These are phyloP conservation scores for Sergeia podlipaevii DNA, from an alignment of 208 protist species.

Conservation along the genomic window DNA sequence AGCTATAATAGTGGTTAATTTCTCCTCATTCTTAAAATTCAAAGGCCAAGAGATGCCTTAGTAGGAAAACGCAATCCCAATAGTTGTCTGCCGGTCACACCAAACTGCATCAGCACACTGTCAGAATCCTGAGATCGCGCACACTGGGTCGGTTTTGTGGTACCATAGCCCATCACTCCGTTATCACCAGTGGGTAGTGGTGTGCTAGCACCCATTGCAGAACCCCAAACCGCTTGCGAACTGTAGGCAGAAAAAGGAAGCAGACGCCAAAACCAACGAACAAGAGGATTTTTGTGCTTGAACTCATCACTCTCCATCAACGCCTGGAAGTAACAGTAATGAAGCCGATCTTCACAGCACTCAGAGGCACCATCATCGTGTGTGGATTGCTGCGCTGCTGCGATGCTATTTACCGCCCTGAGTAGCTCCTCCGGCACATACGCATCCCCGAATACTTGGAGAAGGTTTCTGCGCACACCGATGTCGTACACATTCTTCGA, in stretches of 20 bases:
- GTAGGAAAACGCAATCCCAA: constrained; percentile 61
- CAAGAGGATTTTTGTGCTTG: constrained; percentile 30
- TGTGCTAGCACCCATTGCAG: background rate
- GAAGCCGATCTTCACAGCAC: no score
- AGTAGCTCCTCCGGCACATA: constrained; percentile 17
- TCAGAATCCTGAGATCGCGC: no score
- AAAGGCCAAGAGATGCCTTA: constrained; percentile 28
- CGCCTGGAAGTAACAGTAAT: constrained; percentile 44
- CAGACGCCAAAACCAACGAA: constrained; percentile 74
- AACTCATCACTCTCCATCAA: constrained; percentile 55
- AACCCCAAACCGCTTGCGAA: constrained; percentile 28
- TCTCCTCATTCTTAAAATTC: background rate
- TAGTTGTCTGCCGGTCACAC: constrained; percentile 37
- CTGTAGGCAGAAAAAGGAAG: constrained; percentile 64
- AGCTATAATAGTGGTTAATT: background rate
- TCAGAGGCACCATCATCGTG: no score
- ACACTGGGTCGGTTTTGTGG: constrained; percentile 9
- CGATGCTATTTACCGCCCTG: no score
- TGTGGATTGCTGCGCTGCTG: no score
- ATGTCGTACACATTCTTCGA: constrained; percentile 73
- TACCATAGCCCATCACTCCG: constrained; percentile 4
- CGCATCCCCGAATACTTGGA: constrained; percentile 86
- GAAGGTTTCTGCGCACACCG: constrained; percentile 65
- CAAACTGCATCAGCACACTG: constrained; percentile 16
- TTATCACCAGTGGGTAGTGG: background rate